Conservation (phyloP, 108 stramenopile genomes). For the Stephanodiscus minutulus region DNA sequence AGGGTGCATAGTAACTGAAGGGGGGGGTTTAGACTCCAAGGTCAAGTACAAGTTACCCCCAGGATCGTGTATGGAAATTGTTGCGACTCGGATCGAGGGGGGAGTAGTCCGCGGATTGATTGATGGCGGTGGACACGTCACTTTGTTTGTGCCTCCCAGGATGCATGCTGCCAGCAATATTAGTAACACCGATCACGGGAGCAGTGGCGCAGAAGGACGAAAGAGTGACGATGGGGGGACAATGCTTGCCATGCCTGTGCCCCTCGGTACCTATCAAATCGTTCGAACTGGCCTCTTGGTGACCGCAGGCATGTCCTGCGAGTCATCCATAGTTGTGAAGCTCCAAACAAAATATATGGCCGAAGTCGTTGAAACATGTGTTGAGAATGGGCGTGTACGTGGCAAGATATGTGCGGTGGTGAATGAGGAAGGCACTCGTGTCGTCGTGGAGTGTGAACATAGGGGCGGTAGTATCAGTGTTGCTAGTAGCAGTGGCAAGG, state of each 20-base stretch:
- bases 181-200: not conserved
- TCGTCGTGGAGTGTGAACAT: conserved; percentile 13
- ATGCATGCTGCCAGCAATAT: conserved; percentile 2
- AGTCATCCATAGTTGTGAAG: conserved; percentile 28
- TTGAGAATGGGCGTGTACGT: conserved; percentile 43
- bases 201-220: not conserved
- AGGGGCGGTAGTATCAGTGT: not conserved
- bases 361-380: conserved; percentile 42
- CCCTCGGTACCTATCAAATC: conserved; percentile 41
- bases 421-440: conserved; percentile 15
- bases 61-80: conserved; percentile 42
- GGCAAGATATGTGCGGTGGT: conserved; percentile 28
- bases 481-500: not conserved
- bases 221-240: conserved; percentile 16
- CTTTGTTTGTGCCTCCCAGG: conserved; percentile 22
- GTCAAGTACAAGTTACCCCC: conserved; percentile 28
- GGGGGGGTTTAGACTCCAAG: conserved; percentile 41
- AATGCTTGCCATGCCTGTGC: conserved; percentile 49
- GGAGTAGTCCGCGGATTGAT: conserved; percentile 44
- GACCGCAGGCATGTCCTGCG: conserved; percentile 26
- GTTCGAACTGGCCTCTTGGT: conserved; percentile 27
- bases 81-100: conserved; percentile 41
- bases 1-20: conserved; percentile 44
- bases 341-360: conserved; percentile 28
- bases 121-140: conserved; percentile 38